These are phyloP conservation scores for Choanephora cucurbitarum DNA, from an alignment of 371 early-diverging fungal genomes.

Conservation along the genomic window DNA sequence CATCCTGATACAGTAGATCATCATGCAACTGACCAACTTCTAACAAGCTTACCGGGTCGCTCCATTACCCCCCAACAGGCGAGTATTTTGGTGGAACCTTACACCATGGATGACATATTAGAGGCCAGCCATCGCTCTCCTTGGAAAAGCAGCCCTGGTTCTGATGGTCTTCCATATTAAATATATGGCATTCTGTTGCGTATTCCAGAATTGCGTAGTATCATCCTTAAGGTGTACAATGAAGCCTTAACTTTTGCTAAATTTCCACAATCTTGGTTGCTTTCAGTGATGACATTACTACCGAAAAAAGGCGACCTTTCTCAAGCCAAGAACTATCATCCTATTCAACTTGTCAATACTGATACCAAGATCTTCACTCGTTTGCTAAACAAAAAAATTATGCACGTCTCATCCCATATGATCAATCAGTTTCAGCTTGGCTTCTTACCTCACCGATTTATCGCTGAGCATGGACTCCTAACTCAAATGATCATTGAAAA, in stretches of 20 bases:
- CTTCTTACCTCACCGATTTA: conserved; percentile 6
- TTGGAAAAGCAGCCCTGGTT: conserved; percentile 11
- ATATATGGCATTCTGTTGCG: conserved; percentile 1
- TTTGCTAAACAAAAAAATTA: neutral
- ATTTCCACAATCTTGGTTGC: conserved; percentile 21
- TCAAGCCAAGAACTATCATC: conserved; percentile 18
- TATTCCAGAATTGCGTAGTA: neutral
- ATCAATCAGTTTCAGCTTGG: conserved; percentile 5
- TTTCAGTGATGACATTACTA: conserved; percentile 21
- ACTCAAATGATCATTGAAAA: conserved; percentile 6
- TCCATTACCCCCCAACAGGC: neutral
- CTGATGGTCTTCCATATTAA: conserved; percentile 29
- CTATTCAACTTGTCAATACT: conserved; percentile 16
- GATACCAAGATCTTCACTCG: conserved; percentile 15
- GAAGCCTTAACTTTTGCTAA: conserved; percentile 15
- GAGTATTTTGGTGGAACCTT: neutral
- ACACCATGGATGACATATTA: neutral
- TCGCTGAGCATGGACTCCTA: conserved; percentile 13
- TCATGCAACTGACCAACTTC: neutral
- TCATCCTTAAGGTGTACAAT: conserved; percentile 17
- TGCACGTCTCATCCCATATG: neutral
- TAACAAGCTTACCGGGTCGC: neutral
- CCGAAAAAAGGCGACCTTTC: conserved; percentile 25
- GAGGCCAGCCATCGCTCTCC: neutral
- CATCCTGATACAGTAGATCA: conserved; percentile 9